A percentile compares a stretch with the other conserved stretches of the same genome.
Evolutionary conservation across 768 basidiomycete genomes (phyloP).

Genomic region (Aureoboletus auriporus): DNA sequence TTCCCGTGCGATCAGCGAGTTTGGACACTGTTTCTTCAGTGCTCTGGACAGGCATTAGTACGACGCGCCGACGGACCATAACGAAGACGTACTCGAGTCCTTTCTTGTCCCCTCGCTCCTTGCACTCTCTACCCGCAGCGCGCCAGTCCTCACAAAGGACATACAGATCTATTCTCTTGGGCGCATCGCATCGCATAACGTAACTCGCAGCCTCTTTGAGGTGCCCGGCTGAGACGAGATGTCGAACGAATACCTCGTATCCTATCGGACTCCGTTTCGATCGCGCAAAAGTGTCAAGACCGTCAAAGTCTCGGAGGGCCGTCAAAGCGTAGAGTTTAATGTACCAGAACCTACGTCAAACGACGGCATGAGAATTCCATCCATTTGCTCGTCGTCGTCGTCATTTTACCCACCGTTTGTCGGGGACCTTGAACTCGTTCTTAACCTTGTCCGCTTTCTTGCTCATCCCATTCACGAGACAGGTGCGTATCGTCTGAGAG

Average conservation of each 20-base stretch:
- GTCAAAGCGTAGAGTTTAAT: conserved; percentile 83
- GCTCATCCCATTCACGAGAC: conserved; percentile 71
- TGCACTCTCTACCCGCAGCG: conserved; percentile 83
- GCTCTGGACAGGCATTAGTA: conserved; percentile 43
- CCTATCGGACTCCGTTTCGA: conserved; percentile 92
- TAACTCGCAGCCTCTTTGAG: conserved; percentile 72
- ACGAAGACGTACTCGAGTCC: conserved; percentile 70
- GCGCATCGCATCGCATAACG: conserved; percentile 81
- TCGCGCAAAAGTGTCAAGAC: conserved; percentile 79
- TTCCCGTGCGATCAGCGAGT: conserved; percentile 76
- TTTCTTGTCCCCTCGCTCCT: conserved; percentile 80
- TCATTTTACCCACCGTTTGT: conserved; percentile 67
- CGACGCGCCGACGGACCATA: background rate
- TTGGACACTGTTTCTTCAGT: conserved; percentile 70
- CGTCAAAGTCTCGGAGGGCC: conserved; percentile 78
- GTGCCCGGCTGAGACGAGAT: conserved; percentile 72
- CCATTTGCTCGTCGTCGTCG: background rate
- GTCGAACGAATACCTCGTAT: conserved; percentile 85
- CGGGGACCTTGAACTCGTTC: conserved; percentile 88
- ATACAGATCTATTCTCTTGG: conserved; percentile 80
- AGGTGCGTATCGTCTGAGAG: conserved; percentile 79
- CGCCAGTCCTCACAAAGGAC: conserved; percentile 90
- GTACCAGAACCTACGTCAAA: conserved; percentile 78
- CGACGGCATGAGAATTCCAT: background rate
- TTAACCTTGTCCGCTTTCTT: conserved; percentile 90